phyloP scores from a whole-genome alignment of 768 basidiomycete genomes.

The Dendrothele bispora region DNA sequence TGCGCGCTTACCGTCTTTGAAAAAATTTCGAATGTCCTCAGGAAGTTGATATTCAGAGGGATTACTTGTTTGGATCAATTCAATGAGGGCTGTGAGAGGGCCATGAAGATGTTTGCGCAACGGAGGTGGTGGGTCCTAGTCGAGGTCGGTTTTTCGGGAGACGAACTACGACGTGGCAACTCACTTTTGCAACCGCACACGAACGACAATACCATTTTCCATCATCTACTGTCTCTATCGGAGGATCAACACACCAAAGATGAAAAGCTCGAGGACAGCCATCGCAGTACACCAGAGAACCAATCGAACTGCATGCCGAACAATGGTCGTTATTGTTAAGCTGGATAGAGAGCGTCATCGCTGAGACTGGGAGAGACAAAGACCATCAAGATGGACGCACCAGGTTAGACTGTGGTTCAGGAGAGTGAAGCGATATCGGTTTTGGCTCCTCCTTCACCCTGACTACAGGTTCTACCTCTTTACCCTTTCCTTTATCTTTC shows the following conservation, averaged over 20 bases:
- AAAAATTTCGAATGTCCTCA: slow-evolving; percentile 77
- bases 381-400: too few relatives aligned
- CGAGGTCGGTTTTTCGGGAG: slow-evolving; percentile 18
- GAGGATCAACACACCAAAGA: slow-evolving; percentile 95
- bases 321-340: slow-evolving; percentile 80
- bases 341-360: slow-evolving; percentile 22
- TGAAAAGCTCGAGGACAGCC: slow-evolving; percentile 96
- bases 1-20: slow-evolving; percentile 74
- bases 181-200: slow-evolving; percentile 67
- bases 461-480: slow-evolving; percentile 40
- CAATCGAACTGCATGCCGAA: slow-evolving; percentile 78
- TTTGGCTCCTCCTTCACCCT: slow-evolving; percentile 57
- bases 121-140: slow-evolving; percentile 48
- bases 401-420: slow-evolving; percentile 44
- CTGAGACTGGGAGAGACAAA: slow-evolving; percentile 7
- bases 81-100: slow-evolving; percentile 71
- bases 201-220: slow-evolving; percentile 82
- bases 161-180: slow-evolving; percentile 22
- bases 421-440: slow-evolving; percentile 40
- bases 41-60: slow-evolving; percentile 87
- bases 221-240: slow-evolving; percentile 85
- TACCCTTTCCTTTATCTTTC: slow-evolving; percentile 53
- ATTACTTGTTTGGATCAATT: slow-evolving; percentile 63
- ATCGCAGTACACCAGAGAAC: slow-evolving; percentile 93
- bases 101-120: slow-evolving; percentile 64